Evolutionary conservation across 352 stramenopile genomes (phyloP).

Genomic region (Thraustotheca clavata): DNA sequence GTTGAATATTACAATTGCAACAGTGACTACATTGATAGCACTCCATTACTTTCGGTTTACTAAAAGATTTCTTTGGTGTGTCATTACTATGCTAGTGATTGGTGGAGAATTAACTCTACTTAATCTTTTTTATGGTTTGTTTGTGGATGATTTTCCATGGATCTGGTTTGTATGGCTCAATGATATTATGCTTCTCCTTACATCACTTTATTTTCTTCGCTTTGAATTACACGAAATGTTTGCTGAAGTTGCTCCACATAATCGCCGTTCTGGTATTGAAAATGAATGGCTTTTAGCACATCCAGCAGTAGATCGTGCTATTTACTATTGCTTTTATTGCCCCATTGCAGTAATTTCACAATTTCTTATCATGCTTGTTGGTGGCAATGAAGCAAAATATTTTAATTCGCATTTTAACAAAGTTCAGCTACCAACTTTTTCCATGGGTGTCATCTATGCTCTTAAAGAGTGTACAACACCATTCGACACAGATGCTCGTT

Average conservation of each 20-base stretch:
- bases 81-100: neutral
- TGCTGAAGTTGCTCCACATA: neutral
- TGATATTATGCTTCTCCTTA: neutral
- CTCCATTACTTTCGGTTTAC: neutral
- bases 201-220: slow-evolving; percentile 3
- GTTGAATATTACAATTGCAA: neutral
- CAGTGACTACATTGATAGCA: neutral
- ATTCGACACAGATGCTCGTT: neutral
- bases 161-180: neutral
- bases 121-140: neutral
- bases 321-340: slow-evolving; percentile 8
- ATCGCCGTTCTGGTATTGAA: neutral
- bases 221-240: slow-evolving; percentile 4
- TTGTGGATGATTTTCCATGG: neutral
- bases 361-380: neutral
- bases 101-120: neutral
- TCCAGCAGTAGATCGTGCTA: neutral
- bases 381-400: neutral
- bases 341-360: neutral
- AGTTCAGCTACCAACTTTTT: neutral
- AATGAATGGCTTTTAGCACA: neutral
- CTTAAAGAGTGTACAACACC: neutral
- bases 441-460: neutral
- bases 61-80: neutral
- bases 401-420: slow-evolving; percentile 15